Conservation (phyloP, 352 stramenopile species). For the Globisporangium emineosum region DNA sequence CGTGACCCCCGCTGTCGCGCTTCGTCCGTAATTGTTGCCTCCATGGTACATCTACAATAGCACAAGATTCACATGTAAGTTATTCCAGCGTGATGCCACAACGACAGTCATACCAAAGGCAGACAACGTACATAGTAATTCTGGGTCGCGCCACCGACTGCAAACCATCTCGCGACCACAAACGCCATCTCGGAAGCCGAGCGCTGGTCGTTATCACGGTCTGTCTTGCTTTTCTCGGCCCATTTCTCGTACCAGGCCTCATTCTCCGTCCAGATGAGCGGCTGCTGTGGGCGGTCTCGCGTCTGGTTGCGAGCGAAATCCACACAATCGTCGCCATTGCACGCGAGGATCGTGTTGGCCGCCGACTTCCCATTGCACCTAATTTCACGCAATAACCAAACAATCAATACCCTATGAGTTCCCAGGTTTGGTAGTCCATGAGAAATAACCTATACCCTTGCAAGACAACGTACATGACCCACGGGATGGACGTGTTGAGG, state of each 20-base stretch:
- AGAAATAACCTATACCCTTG: not conserved
- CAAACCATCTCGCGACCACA: conserved; percentile 64
- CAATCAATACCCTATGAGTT: not conserved
- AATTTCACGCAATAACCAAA: not conserved
- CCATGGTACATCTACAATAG: conserved; percentile 68
- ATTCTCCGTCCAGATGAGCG: conserved; percentile 75
- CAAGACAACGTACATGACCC: conserved; percentile 57
- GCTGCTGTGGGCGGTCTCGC: conserved; percentile 35
- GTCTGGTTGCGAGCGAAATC: conserved; percentile 49
- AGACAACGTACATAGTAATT: conserved; percentile 64
- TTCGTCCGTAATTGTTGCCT: conserved; percentile 71
- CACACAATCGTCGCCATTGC: conserved; percentile 66
- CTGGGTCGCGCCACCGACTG: conserved; percentile 52
- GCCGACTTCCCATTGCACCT: conserved; percentile 66
- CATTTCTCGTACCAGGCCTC: conserved; percentile 75
- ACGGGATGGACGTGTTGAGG: conserved; percentile 62
- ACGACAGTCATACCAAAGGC: not conserved
- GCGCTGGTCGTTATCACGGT: conserved; percentile 42
- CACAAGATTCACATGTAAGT: not conserved
- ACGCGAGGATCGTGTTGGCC: conserved; percentile 63
- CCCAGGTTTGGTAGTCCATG: not conserved
- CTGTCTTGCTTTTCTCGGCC: conserved; percentile 29
- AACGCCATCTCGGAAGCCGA: conserved; percentile 54
- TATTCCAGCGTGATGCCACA: not conserved
- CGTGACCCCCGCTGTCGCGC: conserved; percentile 54